These are phyloP conservation scores for Dimocarpus longan DNA, from an alignment of 345 rosid species.

Conservation along the genomic window DNA sequence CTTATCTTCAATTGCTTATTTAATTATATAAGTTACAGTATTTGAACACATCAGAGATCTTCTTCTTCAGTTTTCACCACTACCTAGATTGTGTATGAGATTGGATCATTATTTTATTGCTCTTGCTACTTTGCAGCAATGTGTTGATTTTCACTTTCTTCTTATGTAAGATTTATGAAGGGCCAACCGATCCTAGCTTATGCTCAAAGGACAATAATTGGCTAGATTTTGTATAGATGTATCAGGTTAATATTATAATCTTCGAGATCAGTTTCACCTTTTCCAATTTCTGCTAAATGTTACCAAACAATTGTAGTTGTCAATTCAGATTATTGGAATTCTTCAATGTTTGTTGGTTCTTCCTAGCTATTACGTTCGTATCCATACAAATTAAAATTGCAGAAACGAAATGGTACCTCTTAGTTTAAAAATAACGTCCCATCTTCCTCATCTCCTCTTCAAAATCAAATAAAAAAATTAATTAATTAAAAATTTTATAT, in stretches of 20 bases:
- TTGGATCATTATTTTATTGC: neutral
- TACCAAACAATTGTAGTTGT: neutral
- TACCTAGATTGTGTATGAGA: neutral
- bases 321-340: neutral
- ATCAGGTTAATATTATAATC: neutral
- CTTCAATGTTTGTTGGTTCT: neutral
- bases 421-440: neutral
- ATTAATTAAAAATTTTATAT: too few species aligned
- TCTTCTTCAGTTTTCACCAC: constrained; percentile 22
- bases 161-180: neutral
- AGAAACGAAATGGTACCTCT: neutral
- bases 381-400: neutral
- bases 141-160: neutral
- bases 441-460: neutral
- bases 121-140: neutral
- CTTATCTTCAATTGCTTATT: neutral
- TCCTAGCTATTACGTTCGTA: too few species aligned
- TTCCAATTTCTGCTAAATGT: too few species aligned
- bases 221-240: too few species aligned
- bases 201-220: neutral
- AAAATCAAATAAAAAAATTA: too few species aligned
- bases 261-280: neutral
- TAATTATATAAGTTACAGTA: constrained; percentile 9
- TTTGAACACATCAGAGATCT: neutral
- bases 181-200: neutral